Conservation (phyloP, 306 rosid genomes). For the Begonia masoniana region DNA sequence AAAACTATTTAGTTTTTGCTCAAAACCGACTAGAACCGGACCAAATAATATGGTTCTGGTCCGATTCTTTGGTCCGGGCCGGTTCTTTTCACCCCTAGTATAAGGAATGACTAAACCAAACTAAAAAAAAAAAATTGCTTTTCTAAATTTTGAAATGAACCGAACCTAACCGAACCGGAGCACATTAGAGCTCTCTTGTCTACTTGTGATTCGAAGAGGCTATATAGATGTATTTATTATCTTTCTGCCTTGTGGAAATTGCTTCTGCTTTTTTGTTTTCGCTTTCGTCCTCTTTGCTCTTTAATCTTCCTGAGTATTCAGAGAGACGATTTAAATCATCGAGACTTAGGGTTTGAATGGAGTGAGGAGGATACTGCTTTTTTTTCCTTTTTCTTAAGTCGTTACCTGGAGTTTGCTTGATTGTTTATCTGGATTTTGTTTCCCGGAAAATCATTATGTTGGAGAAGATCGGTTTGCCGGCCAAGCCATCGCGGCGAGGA, state of each 20-base stretch:
- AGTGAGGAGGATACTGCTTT: not conserved
- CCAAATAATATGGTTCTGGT: too few relatives aligned
- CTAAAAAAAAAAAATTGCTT: too few relatives aligned
- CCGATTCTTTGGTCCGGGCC: too few relatives aligned
- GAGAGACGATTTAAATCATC: not conserved
- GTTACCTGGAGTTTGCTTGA: not conserved
- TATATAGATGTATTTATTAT: not conserved
- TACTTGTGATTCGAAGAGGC: not conserved
- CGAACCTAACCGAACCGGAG: not conserved
- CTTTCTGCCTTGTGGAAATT: not conserved
- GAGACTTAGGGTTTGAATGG: not conserved
- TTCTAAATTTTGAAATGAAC: not conserved
- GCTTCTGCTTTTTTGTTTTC: not conserved
- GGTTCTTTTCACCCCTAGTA: too few relatives aligned
- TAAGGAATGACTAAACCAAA: too few relatives aligned
- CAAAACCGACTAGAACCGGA: too few relatives aligned
- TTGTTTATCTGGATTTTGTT: not conserved
- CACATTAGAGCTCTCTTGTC: not conserved
- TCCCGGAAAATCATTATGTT: conserved; percentile 32
- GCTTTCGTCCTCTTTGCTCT: not conserved
- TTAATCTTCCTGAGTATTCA: not conserved
- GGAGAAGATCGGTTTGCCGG: conserved; percentile 95
- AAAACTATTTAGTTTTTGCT: too few relatives aligned
- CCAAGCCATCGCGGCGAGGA: conserved; percentile 73
- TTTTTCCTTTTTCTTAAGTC: not conserved